Evolutionary conservation across 768 basidiomycete species (phyloP).

Genomic region (Leccinum barrowsii): DNA sequence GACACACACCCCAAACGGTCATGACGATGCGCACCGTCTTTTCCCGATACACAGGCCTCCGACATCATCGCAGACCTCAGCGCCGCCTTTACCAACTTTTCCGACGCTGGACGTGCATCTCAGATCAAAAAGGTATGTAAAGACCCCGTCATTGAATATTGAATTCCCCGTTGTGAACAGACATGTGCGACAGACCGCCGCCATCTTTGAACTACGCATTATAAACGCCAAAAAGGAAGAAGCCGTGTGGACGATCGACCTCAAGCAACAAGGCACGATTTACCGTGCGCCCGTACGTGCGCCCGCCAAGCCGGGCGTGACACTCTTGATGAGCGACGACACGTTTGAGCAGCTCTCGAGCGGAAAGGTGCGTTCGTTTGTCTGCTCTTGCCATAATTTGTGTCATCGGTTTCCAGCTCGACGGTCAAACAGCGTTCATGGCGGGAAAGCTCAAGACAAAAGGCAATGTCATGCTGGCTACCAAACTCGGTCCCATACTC

Average conservation of each 20-base stretch:
- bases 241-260: conserved; percentile 86
- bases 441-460: conserved; percentile 92
- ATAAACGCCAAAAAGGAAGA: conserved; percentile 69
- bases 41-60: conserved; percentile 48
- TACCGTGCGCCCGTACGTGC: conserved; percentile 45
- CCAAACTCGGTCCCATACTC: conserved; percentile 81
- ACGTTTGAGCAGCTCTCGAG: conserved; percentile 66
- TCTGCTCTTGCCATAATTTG: not conserved
- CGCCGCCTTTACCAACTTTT: conserved; percentile 48
- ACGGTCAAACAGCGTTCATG: conserved; percentile 96
- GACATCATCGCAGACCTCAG: conserved; percentile 56
- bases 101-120: conserved; percentile 57
- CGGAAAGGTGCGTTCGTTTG: conserved; percentile 55
- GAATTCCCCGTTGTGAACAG: too few species aligned
- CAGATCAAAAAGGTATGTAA: conserved; percentile 66
- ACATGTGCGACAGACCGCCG: conserved; percentile 57
- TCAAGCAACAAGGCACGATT: conserved; percentile 79
- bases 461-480: conserved; percentile 92
- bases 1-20: too few species aligned
- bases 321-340: conserved; percentile 74
- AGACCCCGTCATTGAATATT: too few species aligned
- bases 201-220: conserved; percentile 82
- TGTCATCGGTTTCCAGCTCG: conserved; percentile 44
- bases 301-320: conserved; percentile 73
- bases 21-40: too few species aligned